Conservation (phyloP, 331 rosid species). For the Erythrophleum ivorense region DNA sequence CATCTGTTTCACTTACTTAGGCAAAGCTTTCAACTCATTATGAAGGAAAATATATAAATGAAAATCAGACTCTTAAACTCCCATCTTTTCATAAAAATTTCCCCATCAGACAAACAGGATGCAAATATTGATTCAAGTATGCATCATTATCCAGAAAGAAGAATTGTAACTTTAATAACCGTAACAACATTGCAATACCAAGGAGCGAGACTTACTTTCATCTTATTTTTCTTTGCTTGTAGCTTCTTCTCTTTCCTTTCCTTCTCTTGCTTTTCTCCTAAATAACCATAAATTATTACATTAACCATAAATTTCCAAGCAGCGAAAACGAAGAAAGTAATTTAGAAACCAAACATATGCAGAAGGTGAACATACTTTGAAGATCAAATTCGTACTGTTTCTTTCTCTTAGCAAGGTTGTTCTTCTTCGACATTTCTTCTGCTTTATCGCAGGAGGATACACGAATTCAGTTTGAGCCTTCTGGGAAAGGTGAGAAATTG, state of each 20-base stretch:
- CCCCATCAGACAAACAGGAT: not conserved
- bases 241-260: conserved; percentile 71
- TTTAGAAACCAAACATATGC: not conserved
- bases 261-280: conserved; percentile 77
- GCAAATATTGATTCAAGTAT: not conserved
- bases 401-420: conserved; percentile 81
- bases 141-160: not conserved
- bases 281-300: conserved; percentile 32
- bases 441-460: not conserved
- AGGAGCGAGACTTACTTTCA: conserved; percentile 61
- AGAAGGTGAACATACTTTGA: conserved; percentile 51
- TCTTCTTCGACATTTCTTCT: conserved; percentile 85
- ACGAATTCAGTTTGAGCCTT: not conserved
- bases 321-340: not conserved
- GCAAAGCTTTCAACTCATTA: conserved; percentile 19
- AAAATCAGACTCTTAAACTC: not conserved
- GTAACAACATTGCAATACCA: not conserved
- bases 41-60: no score
- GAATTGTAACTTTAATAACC: not conserved
- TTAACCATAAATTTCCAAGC: not conserved
- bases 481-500: not conserved
- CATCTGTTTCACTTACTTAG: not conserved
- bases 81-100: not conserved
- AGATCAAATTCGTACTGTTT: conserved; percentile 83
- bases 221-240: conserved; percentile 70